Evolutionary conservation across 768 basidiomycete genomes (phyloP), one percentile per base, ranked within the genome.

Genomic region (Podaxis sp.): DNA sequence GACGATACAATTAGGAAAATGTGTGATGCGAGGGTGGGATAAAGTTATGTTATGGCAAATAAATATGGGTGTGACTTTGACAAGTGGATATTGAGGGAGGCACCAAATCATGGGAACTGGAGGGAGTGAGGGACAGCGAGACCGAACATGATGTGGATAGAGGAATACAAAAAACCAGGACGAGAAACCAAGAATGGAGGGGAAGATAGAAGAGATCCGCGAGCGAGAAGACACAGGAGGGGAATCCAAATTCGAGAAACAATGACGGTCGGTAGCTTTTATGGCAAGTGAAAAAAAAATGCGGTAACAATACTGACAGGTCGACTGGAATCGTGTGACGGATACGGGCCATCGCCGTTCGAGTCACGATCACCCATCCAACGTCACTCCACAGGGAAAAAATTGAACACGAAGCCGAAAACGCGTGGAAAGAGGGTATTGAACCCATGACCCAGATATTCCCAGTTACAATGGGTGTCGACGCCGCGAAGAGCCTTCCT

Each of bases 381-480:
- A 18, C 38, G 52, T 57, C 44, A 59, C 57, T 59, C 48, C 57
- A 59, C 50, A 44, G 23, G 7, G 7, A 51, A 51, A 59, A 44
- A 59, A 25, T 28, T 51, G 37, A 44, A 59, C 37, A 21, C 18
- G 28, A 44, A 59, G 27, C 50, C 57, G 50, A 59, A 59, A 42
- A 47, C 9, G 55, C n/a, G 55, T n/a, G 28, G 11, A 48, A 25
- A 28, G 25, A 46, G 27, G 47, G 11, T 21, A 44, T 21, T 42
- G 47, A 58, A 50, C 38, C 47, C 37, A 51, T 21, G n/a, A 47
- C 40, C 35, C 42, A 68, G 62, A 64, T 65, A 57, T 65, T 65
- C 50, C 57, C 50, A 46, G 37, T 38, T 28, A 57, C 25, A 13
- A 13, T 23, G 21, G 47, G 6, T 18, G 42, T 48, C 18, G 23